Evolutionary conservation across 2,329 filamentous ascomycete genomes (phyloP).

Genomic region (Cadophora sp.): DNA sequence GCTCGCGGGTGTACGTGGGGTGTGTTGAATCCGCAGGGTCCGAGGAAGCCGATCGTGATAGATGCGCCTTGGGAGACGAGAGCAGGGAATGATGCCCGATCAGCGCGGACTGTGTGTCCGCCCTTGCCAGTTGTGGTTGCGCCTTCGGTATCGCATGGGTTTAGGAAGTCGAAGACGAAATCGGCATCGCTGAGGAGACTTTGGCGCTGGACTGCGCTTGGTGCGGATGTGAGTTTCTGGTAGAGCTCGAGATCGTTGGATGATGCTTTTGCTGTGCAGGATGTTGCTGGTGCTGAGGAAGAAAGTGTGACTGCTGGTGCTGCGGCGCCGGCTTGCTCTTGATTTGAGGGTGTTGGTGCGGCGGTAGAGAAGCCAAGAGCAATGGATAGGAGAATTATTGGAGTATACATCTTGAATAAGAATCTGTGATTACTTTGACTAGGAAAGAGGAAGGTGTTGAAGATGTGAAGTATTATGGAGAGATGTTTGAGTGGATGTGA

Average conservation of each 20-base stretch:
- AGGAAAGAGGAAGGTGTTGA: background rate
- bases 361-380: slow-evolving; percentile 5
- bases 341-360: background rate
- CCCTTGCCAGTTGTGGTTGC: slow-evolving; percentile 48
- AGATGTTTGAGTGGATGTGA: background rate
- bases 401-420: slow-evolving; percentile 4
- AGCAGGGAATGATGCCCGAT: slow-evolving; percentile 62
- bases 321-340: background rate
- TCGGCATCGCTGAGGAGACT: slow-evolving; percentile 53
- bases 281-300: background rate
- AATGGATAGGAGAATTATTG: slow-evolving; percentile 3
- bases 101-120: slow-evolving; percentile 57
- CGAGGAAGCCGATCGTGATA: slow-evolving; percentile 58
- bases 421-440: background rate
- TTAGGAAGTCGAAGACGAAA: slow-evolving; percentile 57
- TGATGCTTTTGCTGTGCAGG: slow-evolving; percentile 16
- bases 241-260: slow-evolving; percentile 25
- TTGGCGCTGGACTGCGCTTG: slow-evolving; percentile 51
- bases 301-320: background rate
- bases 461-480: background rate
- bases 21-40: slow-evolving; percentile 61
- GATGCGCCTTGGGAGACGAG: slow-evolving; percentile 57
- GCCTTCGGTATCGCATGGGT: slow-evolving; percentile 35
- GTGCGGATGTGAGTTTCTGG: slow-evolving; percentile 34
- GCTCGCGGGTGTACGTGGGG: slow-evolving; percentile 61